Percentiles rank a stretch among this genome's conserved stretches.
Conservation (phyloP, 805 yeast genomes). For the Spathaspora arborariae region DNA sequence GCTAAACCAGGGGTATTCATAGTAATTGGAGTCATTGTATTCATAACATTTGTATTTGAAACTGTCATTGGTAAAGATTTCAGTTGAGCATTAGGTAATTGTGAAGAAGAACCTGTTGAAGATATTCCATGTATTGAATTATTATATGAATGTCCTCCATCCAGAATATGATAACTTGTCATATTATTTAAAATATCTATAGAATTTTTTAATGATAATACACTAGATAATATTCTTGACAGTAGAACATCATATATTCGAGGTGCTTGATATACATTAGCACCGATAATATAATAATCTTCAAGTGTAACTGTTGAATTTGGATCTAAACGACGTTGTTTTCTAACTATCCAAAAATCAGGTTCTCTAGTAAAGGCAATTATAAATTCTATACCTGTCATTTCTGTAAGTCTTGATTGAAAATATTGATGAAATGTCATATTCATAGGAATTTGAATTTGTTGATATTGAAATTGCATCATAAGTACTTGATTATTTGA, state of each 20-base stretch:
- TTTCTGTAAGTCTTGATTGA: slow-evolving; percentile 60
- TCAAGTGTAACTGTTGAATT: slow-evolving; percentile 52
- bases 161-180: slow-evolving; percentile 28
- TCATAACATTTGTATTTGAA: slow-evolving; percentile 5
- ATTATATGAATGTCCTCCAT: slow-evolving; percentile 29
- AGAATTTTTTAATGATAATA: slow-evolving; percentile 30
- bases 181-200: slow-evolving; percentile 29
- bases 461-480: slow-evolving; percentile 90
- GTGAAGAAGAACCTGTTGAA: slow-evolving; percentile 5
- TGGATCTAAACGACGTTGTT: slow-evolving; percentile 56
- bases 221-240: slow-evolving; percentile 53
- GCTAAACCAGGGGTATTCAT: slow-evolving; percentile 1
- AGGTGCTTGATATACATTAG: slow-evolving; percentile 91
- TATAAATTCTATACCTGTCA: slow-evolving; percentile 85
- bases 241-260: slow-evolving; percentile 66
- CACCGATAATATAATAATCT: slow-evolving; percentile 86
- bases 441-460: slow-evolving; percentile 32
- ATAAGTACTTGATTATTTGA: slow-evolving; percentile 91
- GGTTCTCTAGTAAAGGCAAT: slow-evolving; percentile 78
- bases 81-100: neutral
- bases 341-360: slow-evolving; percentile 86
- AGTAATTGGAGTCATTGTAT: slow-evolving; percentile 8
- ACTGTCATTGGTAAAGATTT: slow-evolving; percentile 8
- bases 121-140: slow-evolving; percentile 10
- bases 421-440: slow-evolving; percentile 27